Percentiles rank a stretch among this genome's conserved stretches.
Conservation (phyloP, 1,284 basidiomycete genomes). For the Leccinum pachyderme region DNA sequence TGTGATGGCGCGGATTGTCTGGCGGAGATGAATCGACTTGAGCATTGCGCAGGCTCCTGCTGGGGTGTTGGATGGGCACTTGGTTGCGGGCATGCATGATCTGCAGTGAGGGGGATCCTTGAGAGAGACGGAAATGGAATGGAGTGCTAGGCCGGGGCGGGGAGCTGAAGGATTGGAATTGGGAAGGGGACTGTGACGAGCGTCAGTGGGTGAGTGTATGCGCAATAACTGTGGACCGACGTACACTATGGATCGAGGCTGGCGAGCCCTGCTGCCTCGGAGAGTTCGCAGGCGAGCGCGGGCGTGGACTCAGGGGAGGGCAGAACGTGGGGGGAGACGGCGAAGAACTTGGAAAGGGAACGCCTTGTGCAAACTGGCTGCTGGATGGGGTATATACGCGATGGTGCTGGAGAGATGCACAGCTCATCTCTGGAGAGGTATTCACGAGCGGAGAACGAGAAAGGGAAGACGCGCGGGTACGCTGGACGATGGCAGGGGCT, state of each 20-base stretch:
- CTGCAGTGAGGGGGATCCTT: conserved; percentile 11
- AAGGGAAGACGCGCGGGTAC: conserved; percentile 15
- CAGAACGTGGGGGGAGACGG: not conserved
- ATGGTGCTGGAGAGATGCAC: conserved; percentile 5
- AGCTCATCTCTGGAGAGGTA: conserved; percentile 9
- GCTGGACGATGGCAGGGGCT: not conserved
- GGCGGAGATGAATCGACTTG: conserved; percentile 3
- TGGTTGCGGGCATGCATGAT: conserved; percentile 13
- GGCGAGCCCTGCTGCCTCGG: conserved; percentile 11
- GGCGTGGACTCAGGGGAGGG: not conserved
- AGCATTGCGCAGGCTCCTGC: conserved; percentile 1
- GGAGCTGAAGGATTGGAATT: conserved; percentile 12
- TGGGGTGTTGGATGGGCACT: conserved; percentile 21
- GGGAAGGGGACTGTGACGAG: conserved; percentile 7
- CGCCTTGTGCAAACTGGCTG: conserved; percentile 12
- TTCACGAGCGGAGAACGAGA: conserved; percentile 11
- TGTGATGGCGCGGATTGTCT: not conserved
- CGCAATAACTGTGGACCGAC: not conserved
- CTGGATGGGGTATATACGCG: conserved; percentile 7
- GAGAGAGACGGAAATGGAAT: conserved; percentile 7
- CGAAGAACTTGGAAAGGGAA: conserved; percentile 15
- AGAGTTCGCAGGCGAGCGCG: conserved; percentile 9
- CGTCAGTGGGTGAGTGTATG: not conserved
- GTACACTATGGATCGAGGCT: conserved; percentile 10
- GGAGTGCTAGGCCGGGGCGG: not conserved